phyloP scores from a whole-genome alignment of 805 yeast genomes.

The Metschnikowia kunwiensis region DNA sequence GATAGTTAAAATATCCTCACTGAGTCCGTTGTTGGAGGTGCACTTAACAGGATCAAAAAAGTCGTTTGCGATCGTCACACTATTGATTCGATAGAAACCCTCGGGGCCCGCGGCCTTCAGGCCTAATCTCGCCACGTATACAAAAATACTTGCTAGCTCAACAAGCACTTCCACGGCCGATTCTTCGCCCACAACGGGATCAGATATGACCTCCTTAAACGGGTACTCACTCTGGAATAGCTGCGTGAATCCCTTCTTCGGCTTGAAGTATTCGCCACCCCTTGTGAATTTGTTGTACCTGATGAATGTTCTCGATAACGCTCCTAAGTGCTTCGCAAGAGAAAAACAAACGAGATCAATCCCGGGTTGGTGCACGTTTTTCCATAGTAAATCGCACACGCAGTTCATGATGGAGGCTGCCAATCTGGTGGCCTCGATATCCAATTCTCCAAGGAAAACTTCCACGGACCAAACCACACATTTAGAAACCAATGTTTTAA shows the following conservation, averaged over 20 bases:
- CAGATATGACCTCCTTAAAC: constrained; percentile 60
- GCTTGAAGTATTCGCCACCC: constrained; percentile 46
- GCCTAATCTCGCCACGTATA: constrained; percentile 52
- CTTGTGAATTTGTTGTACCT: constrained; percentile 51
- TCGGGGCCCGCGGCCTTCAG: constrained; percentile 37
- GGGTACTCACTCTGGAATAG: constrained; percentile 71
- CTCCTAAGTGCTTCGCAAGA: constrained; percentile 52
- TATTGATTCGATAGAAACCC: constrained; percentile 43
- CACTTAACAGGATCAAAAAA: constrained; percentile 41
- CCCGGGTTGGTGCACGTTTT: constrained; percentile 24
- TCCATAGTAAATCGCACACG: constrained; percentile 41
- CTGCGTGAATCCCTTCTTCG: constrained; percentile 62
- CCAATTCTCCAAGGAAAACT: constrained; percentile 49
- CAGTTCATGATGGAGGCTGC: constrained; percentile 59
- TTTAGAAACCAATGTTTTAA: constrained; percentile 37
- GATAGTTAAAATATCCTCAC: constrained; percentile 41
- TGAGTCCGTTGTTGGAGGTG: constrained; percentile 40
- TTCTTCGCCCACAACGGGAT: constrained; percentile 69
- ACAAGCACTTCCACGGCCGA: constrained; percentile 66
- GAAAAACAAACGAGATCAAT: constrained; percentile 43
- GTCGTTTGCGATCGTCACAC: constrained; percentile 29
- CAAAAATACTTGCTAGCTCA: constrained; percentile 63
- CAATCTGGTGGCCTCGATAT: constrained; percentile 59
- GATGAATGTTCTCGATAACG: constrained; percentile 49
- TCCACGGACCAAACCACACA: constrained; percentile 58